Percentiles rank a stretch among this genome's conserved stretches.
phyloP scores from a whole-genome alignment of 2,329 filamentous ascomycete species.

The Tetracladium maxilliforme region DNA sequence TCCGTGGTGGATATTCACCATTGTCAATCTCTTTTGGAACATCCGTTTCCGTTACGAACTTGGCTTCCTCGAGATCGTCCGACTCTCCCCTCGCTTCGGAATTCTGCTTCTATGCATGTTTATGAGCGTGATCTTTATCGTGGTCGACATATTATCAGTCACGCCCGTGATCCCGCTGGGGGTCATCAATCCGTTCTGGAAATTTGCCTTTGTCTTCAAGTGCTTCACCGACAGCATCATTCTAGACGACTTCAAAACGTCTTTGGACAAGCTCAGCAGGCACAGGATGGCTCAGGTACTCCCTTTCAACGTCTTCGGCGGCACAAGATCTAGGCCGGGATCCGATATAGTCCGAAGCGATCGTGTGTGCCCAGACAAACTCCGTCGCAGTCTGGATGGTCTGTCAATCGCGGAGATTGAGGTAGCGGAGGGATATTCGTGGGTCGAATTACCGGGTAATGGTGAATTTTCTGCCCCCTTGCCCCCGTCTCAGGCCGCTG shows the following conservation, averaged over 20 bases:
- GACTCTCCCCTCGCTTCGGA: slow-evolving; percentile 47
- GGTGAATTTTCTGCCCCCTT: no score
- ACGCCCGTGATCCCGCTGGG: slow-evolving; percentile 32
- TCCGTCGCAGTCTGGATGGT: no score
- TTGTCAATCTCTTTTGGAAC: slow-evolving; percentile 42
- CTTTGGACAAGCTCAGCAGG: slow-evolving; percentile 22
- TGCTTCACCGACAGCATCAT: slow-evolving; percentile 52
- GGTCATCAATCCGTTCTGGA: slow-evolving; percentile 54
- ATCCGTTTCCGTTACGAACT: slow-evolving; percentile 49
- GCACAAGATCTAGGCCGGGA: no score
- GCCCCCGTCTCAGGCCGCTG: no score
- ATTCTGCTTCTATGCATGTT: slow-evolving; percentile 46
- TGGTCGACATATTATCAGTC: slow-evolving; percentile 45
- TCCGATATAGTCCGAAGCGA: no score
- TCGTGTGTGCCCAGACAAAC: no score
- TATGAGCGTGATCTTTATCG: slow-evolving; percentile 42
- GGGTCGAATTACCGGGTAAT: no score
- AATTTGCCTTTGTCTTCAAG: slow-evolving; percentile 47
- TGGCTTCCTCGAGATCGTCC: slow-evolving; percentile 37
- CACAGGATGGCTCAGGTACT: no score
- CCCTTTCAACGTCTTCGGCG: no score
- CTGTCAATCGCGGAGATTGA: no score
- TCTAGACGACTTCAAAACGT: slow-evolving; percentile 54
- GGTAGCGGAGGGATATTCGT: no score
- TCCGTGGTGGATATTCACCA: slow-evolving; percentile 55